Evolutionary conservation across 2,329 filamentous ascomycete species (phyloP), one percentile per base, ranked within the genome.

Genomic region (Fusarium dimerum): DNA sequence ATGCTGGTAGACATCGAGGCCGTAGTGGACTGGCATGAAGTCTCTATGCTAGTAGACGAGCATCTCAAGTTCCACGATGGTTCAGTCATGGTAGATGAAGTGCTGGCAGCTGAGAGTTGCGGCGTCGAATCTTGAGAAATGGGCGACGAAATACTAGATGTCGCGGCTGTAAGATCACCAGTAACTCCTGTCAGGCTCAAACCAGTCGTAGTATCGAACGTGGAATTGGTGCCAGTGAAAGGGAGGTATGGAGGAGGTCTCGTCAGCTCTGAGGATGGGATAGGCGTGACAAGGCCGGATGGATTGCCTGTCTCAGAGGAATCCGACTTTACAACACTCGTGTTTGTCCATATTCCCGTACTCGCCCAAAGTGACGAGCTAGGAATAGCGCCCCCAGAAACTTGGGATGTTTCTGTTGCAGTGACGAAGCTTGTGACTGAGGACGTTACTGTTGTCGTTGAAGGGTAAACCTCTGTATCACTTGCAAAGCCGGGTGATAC

Each of bases 71-170:
- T 59, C 55, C 50, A 45, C 16, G 44, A 43, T 11, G 39, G 17
- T 30, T 42, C 18, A 29, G 45, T 47, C 36, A 40, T 44, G 18
- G 47, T 42, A 5, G 36, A 26, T 29, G 34, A 60, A 30, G 62
- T 50, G n/a, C 43, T 45, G 20, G 38, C 44, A 13, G 29, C 45
- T 11, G 56, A 48, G 30, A 36, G 42, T 16, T 44, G 43, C 29
- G 54, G 56, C 10, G 60, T 64, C 11, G 56, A 59, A 47, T 59
- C 65, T 13, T 43, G 51, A 9, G 54, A 50, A 34, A 50, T 47
- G 13, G 45, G 50, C 42, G 45, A 48, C 9, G 44, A 51, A 11
- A 57, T 55, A 32, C 45, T 52, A 13, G 18, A 42, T 29, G 38
- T n/a, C 16, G 44, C 50, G 29, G 45, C 47, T 5, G 52, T 60